Base-by-base conservation (phyloP, 768 basidiomycete genomes). In the Agaricus bisporus region DNA sequence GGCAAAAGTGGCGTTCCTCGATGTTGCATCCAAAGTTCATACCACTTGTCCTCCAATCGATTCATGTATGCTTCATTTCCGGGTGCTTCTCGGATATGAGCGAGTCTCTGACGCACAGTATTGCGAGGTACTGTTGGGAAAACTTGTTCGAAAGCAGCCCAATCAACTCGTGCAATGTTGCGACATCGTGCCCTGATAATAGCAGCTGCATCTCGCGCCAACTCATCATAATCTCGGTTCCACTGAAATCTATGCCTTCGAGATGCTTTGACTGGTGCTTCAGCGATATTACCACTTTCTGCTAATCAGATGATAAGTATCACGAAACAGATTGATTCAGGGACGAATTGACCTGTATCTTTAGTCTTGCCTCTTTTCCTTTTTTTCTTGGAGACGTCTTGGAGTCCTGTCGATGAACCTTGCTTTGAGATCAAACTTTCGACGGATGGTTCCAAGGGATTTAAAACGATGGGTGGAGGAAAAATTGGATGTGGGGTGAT, bases 151-250 rank as follows among this genome's bases (percentile, higher is more conserved):
- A 91, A 75, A 7, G 86, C 86, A 14, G 73, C 76, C 75, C 86
- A 86, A 58, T 90, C 85, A 48, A 88, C 72, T 53, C 81, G 78
- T 32, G 78, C 70, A 14, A 74, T 66, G 54, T 71, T 64, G 37
- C 88, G 79, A 62, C 86, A 88, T 14, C 95, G 86, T 35, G 86
- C 86, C 60, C 81, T 80, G 54, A 98, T 81, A 58, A 98, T 85
- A 10, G 82, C 86, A 43, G 83, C 85, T 0, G 86, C 86, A 63
- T 98, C 95, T 50, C 87, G 81, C 22, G 87, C 85, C 37, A 94
- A 78, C 56, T 98, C 95, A 52, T 98, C 93, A 52, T 85, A 91
- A 47, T 95, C 90, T 38, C 78, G 68, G 51, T 80, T 90, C 93
- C 92, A 98, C 45, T 82, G 81, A 64, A 92, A 91, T 51, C 85